Conservation (phyloP, 129 eudicot genomes). For the Centella asiatica region DNA sequence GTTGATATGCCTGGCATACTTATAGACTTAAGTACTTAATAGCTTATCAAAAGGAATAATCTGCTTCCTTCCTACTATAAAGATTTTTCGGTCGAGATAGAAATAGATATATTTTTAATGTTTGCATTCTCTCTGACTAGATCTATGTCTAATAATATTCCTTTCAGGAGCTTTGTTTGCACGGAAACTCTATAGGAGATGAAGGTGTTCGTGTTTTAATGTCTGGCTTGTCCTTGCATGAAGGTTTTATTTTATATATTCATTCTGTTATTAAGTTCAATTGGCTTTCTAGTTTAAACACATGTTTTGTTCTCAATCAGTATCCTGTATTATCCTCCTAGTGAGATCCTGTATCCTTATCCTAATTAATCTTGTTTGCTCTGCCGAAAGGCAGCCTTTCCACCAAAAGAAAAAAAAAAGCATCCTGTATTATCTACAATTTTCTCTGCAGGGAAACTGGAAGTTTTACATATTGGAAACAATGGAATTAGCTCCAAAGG, state of each 20-base stretch:
- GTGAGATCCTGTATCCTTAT: too few relatives aligned
- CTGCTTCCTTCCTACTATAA: background rate
- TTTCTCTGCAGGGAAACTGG: constrained; percentile 47
- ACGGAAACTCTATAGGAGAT: constrained; percentile 89
- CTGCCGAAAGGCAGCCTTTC: too few relatives aligned
- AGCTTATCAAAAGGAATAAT: too few relatives aligned
- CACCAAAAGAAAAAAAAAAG: too few relatives aligned
- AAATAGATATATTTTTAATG: background rate
- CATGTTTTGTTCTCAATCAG: background rate
- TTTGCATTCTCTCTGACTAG: constrained; percentile 4
- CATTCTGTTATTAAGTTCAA: background rate
- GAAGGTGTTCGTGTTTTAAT: constrained; percentile 81
- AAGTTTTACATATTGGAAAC: constrained; percentile 66
- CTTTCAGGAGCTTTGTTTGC: constrained; percentile 72
- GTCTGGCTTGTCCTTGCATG: constrained; percentile 52
- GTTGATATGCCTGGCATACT: too few relatives aligned
- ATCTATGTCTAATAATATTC: background rate
- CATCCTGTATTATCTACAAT: constrained; percentile 22
- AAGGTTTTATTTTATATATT: constrained; percentile 41
- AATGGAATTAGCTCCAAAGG: constrained; percentile 70
- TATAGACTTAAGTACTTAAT: too few relatives aligned
- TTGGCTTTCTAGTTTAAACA: background rate
- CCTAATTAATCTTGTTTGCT: too few relatives aligned
- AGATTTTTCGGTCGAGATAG: background rate
- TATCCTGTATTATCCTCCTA: too few relatives aligned